These are phyloP conservation scores for Diddensiella santjacobensis DNA, from an alignment of 805 yeast genomes.

Conservation along the genomic window DNA sequence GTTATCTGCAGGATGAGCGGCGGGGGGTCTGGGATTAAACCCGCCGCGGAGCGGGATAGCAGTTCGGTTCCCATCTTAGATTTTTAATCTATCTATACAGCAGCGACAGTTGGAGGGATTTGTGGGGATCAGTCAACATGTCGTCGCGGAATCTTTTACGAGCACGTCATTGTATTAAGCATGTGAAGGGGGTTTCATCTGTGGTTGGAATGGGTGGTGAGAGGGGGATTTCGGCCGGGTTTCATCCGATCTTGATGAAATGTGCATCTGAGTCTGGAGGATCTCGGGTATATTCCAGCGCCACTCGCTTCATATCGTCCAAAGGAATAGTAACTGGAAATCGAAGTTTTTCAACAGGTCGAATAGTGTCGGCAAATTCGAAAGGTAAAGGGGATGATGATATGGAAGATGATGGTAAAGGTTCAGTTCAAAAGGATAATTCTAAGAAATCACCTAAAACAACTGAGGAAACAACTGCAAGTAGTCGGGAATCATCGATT, in stretches of 20 bases:
- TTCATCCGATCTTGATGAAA: background rate
- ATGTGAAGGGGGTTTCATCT: background rate
- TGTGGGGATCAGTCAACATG: background rate
- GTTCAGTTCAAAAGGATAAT: background rate
- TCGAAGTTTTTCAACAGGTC: background rate
- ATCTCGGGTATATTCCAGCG: background rate
- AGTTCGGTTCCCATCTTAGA: no score
- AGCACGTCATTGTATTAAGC: background rate
- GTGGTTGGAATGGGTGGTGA: background rate
- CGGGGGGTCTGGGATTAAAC: no score
- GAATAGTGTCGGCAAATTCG: background rate
- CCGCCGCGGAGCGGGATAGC: no score
- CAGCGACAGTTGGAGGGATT: no score
- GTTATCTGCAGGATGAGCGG: no score
- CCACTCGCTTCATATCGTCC: background rate
- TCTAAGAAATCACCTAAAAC: background rate
- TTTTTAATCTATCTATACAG: no score
- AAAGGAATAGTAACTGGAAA: background rate
- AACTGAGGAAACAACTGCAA: background rate
- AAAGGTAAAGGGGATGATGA: conserved; percentile 4
- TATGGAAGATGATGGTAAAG: background rate
- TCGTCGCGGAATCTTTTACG: background rate
- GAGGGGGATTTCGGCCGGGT: background rate
- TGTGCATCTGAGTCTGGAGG: background rate
- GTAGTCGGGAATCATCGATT: background rate